Conservation (phyloP, 441 rosid genomes). For the Breynia disticha region DNA sequence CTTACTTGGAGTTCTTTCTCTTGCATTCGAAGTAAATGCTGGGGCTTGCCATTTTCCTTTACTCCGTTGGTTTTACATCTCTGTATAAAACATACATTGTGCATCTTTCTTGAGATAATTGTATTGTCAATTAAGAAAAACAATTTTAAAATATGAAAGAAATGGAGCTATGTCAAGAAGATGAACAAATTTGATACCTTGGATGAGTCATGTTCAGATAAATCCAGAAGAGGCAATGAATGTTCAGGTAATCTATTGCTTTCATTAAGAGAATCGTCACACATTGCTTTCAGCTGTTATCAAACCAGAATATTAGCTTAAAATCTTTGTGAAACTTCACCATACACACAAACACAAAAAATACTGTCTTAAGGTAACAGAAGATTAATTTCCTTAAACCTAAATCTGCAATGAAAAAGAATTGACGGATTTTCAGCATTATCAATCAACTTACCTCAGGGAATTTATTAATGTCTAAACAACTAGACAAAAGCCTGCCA, state of each 20-base stretch:
- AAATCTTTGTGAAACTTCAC: background rate
- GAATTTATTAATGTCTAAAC: constrained; percentile 22
- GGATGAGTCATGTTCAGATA: constrained; percentile 25
- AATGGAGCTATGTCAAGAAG: background rate
- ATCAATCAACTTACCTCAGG: constrained; percentile 43
- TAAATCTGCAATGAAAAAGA: no score
- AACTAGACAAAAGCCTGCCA: constrained; percentile 39
- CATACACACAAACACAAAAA: no score
- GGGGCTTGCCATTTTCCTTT: constrained; percentile 36
- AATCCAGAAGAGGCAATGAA: constrained; percentile 29
- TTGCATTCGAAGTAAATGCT: constrained; percentile 45
- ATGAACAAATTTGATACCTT: constrained; percentile 22
- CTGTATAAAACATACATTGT: constrained; percentile 20
- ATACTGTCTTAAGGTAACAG: no score
- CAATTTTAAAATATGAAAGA: no score
- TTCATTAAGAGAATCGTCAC: constrained; percentile 28
- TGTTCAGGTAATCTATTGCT: constrained; percentile 21
- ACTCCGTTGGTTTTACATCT: constrained; percentile 30
- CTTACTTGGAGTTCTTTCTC: constrained; percentile 70
- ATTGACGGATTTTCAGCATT: background rate
- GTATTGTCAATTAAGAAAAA: no score
- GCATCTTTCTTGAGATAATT: no score
- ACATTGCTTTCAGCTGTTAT: constrained; percentile 37
- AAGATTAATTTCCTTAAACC: no score
- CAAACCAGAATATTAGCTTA: background rate